phyloP scores from a whole-genome alignment of 1,139 yeast species.

The Kurtzmaniella quercitrusa region DNA sequence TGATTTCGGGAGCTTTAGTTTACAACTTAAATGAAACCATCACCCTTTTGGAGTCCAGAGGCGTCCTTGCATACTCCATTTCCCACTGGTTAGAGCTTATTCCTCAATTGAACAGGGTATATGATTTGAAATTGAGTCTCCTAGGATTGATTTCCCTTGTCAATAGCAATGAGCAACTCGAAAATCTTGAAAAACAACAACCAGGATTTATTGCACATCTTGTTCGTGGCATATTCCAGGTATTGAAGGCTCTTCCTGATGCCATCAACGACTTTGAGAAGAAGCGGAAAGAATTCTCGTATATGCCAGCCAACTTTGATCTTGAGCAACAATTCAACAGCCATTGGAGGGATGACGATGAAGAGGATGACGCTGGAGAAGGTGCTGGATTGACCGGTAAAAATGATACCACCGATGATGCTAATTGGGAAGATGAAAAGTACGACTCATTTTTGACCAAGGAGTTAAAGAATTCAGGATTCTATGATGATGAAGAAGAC shows the following conservation, averaged over 20 bases:
- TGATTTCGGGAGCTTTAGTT: constrained; percentile 62
- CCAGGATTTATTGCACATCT: constrained; percentile 18
- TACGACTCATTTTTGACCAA: constrained; percentile 13
- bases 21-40: constrained; percentile 59
- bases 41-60: constrained; percentile 43
- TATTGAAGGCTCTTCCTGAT: constrained; percentile 60
- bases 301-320: constrained; percentile 4
- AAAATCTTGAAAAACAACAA: constrained; percentile 12
- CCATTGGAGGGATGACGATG: constrained; percentile 22
- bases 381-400: constrained; percentile 6
- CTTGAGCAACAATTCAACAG: constrained; percentile 14
- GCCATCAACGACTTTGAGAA: constrained; percentile 67
- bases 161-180: constrained; percentile 20
- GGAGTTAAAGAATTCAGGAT: constrained; percentile 33
- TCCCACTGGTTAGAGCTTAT: constrained; percentile 62
- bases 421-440: constrained; percentile 36
- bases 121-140: constrained; percentile 72
- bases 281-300: constrained; percentile 45
- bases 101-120: constrained; percentile 64
- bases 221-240: constrained; percentile 40
- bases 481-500: constrained; percentile 46
- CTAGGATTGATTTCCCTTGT: constrained; percentile 62
- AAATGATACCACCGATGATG: constrained; percentile 12
- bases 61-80: constrained; percentile 50
- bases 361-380: constrained; percentile 18